Evolutionary conservation across 139 green algal genomes (phyloP), one percentile per base, ranked within the genome.

Genomic region (Chlorella sorokiniana): DNA sequence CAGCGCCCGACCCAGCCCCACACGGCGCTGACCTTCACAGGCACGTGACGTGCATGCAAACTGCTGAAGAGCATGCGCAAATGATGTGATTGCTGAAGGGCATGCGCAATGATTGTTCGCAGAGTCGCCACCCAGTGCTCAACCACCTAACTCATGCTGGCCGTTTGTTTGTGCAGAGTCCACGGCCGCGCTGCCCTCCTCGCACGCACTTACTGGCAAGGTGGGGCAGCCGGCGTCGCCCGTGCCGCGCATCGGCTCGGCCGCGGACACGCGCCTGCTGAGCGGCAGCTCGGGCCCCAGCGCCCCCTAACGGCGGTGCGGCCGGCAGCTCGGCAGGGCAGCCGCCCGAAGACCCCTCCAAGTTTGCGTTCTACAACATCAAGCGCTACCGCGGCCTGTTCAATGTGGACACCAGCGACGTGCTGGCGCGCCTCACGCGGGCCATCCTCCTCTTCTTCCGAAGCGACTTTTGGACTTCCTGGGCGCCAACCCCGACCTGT

Each of bases 381-480:
- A 88, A 90, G 64, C 85, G 91, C 35, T 97, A 97, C 85, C 84
- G 92, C 25, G 82, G 78, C 7, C 94, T 91, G 83, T 96, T 97
- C 81, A 91, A 97, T 48, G 90, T 97, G 20, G 92, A 96, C 80
- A 97, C 94, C 0, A 84, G 92, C 81, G 92, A 96, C 59, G 92
- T 96, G 78, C 51, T 95, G 41, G 87, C 83, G 76, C 87, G 94
- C 16, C 91, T 96, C 27, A 71, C 81, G 73, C 89, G 88, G 69
- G 93, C 92, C 2, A 84, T 95, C 42, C 86, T 94, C 42, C 89
- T 93, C 23, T 88, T 90, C 11, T 91, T 95, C 76, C 88, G 88
- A 22, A 73, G 91, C 16, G 87, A 95, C 83, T 97, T 97, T 88
- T 95, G 81, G 88, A 93, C 27, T 85, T 84, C 52, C 92, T 89